These are phyloP conservation scores for Verticillium nonalfalfae DNA, from an alignment of 2,329 filamentous ascomycete genomes.

Conservation along the genomic window DNA sequence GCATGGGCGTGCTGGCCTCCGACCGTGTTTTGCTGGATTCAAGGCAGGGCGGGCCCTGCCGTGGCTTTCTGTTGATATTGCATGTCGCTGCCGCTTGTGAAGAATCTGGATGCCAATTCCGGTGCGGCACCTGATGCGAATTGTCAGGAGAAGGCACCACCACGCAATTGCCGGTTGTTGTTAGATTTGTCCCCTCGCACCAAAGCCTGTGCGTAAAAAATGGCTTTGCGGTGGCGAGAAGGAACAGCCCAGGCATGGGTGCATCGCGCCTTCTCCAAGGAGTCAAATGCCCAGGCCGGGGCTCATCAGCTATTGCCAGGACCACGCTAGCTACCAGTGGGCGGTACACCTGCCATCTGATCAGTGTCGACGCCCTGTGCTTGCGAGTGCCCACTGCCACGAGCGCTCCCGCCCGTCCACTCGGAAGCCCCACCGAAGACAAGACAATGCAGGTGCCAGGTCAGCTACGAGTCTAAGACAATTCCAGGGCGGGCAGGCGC, in stretches of 20 bases:
- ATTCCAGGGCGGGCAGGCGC: not conserved
- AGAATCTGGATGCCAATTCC: not conserved
- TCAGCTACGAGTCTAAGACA: not conserved
- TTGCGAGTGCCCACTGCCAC: not conserved
- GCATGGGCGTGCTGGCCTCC: not conserved
- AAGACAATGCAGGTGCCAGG: not conserved
- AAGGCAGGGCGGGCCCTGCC: not conserved
- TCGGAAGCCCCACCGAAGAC: not conserved
- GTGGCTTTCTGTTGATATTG: not conserved
- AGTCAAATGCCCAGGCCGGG: not conserved
- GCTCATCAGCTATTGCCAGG: not conserved
- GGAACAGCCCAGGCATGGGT: not conserved
- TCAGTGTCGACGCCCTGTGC: not conserved
- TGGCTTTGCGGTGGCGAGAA: not conserved
- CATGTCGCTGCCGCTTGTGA: not conserved
- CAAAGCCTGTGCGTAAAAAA: not conserved
- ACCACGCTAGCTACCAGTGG: not conserved
- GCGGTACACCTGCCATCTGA: not conserved
- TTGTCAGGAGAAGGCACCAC: not conserved
- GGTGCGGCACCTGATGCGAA: not conserved
- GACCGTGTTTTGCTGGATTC: not conserved
- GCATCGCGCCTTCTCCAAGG: not conserved
- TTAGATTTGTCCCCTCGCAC: no score
- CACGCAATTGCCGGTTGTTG: not conserved
- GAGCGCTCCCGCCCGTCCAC: conserved; percentile 1